Base-by-base conservation (phyloP, 768 basidiomycete species). In the Phanerodontia chrysosporium region DNA sequence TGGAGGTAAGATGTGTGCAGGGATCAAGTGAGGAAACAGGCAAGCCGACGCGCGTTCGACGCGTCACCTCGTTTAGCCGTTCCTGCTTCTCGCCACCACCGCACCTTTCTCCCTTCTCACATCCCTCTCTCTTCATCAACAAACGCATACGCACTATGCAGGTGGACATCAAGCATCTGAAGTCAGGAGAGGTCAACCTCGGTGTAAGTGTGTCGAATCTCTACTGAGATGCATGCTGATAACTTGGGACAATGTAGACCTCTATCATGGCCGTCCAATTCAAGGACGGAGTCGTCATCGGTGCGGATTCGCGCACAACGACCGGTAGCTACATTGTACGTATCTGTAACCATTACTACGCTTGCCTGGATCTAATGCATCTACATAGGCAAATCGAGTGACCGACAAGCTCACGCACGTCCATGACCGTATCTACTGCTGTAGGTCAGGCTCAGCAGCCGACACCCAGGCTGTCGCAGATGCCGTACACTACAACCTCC, bases 251-350 rank as follows among this genome's bases (percentile, higher is more conserved):
- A 18, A 30, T 54, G 27, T 55, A 98, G 93, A 99, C 96, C 57
- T 98, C 96, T 45, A 98, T 99, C 73, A 98, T 98, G 95, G 96
- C 97, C 55, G 95, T 98, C 62, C 92, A 95, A 68, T 99, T 99
- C 78, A 80, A 92, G 32, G 86, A 85, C 29, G 97, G 97, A 39
- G 97, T 99, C 59, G 87, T 99, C 65, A 85, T 98, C 61, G 97
- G 97, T 45, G 97, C 97, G 64, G 97, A 99, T 78, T 91, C 89
- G 82, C 84, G 96, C 60, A 99, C 96, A 60, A 98, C 97, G 0
- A 95, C 92, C 7, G 97, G 96, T 64, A 88, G 87, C 76, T 98
- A 97, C 75, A 96, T 97, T 71, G 96, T 95, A 72, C 62, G 86
- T 72, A 28, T 13, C 3, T 21, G 36, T n/a, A n/a, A n/a, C n/a